These are phyloP conservation scores for Tolypocladium inflatum DNA, from an alignment of 2,329 filamentous ascomycete species.

Conservation along the genomic window DNA sequence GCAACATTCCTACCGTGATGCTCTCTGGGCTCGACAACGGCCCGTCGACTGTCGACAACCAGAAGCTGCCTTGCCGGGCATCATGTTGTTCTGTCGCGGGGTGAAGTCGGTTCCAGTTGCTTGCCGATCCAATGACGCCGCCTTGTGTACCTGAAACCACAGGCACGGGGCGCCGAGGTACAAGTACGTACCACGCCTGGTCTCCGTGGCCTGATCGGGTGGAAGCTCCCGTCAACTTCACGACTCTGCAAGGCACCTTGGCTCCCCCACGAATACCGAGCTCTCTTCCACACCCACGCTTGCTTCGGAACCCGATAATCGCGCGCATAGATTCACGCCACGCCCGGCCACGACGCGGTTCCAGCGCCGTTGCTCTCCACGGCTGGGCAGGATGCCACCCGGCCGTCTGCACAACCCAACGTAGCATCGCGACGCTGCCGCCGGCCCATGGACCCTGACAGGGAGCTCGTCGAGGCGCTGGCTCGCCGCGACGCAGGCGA, in stretches of 20 bases:
- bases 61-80: neutral
- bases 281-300: neutral
- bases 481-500: slow-evolving; percentile 3
- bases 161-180: neutral
- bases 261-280: neutral
- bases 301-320: neutral
- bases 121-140: neutral
- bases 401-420: neutral
- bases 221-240: neutral
- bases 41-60: neutral
- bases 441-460: slow-evolving; percentile 8
- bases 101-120: neutral
- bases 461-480: slow-evolving; percentile 1
- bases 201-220: neutral
- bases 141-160: neutral
- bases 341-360: neutral
- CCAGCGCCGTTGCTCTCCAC: neutral
- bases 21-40: neutral
- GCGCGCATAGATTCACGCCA: neutral
- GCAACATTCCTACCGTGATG: neutral
- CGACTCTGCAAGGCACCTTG: neutral
- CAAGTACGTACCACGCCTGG: neutral
- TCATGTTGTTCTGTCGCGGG: neutral
- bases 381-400: neutral
- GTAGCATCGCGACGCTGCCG: neutral